Base-by-base conservation (phyloP, 2,329 filamentous ascomycete genomes). In the Apiospora koreana region DNA sequence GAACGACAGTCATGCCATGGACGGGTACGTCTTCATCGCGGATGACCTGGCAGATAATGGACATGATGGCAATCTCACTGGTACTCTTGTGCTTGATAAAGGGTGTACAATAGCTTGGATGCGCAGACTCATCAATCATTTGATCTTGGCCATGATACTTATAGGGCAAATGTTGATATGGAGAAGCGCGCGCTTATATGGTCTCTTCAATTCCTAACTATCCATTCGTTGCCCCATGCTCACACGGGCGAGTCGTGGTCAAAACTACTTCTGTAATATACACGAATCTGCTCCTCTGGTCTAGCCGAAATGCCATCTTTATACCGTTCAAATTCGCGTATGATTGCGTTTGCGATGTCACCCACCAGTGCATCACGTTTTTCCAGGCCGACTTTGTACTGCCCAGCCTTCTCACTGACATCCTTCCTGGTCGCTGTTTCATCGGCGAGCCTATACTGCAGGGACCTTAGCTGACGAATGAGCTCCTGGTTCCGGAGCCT, bases 261-360 rank as follows among this genome's bases (percentile, higher is more conserved):
- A 43, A 65, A 65, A 65, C 23, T 41, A 14, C 62, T 65, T 23
- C 35, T 65, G 23, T 54, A 54, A 28, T 65, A 43, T 28, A 41
- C 21, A 23, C 62, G 62, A 41, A 43, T 43, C 18, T 65, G 21
- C 62, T 38, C 41, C 18, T 65, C 23, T 65, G 62, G 18, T 41
- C 62, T 54, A 54, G 62, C 23, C 41, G 41, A 38, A 10, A 65
- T 23, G 21, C 6, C 31, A 23, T 65, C 31, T 9, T 65, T 38
- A 65, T 65, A 65, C 35, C 62, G 62, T 43, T 65, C 12, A 18
- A 65, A 65, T 41, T 65, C 62, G 21, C 23, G 62, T 65, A 65
- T 43, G 23, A 65, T 65, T 1, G 31, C 41, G 41, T 38, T 65
- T 43, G 62, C 62, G 62, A 65, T 41, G 23, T 65, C 8, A 41